Evolutionary conservation across 73 alveolate genomes (phyloP).

Genomic region (Paramecium primaurelia): DNA sequence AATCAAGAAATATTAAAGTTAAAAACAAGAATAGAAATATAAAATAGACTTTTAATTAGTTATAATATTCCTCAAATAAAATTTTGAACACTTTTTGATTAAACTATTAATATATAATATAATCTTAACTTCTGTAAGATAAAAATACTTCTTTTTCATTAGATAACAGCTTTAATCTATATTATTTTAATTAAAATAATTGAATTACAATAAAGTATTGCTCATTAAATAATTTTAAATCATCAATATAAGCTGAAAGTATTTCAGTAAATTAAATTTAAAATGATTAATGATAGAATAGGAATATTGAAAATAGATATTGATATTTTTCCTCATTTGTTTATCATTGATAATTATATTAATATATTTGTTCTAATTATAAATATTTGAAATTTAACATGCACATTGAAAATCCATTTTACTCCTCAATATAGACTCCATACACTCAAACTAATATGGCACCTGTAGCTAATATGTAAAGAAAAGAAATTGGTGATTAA

Average conservation of each 20-base stretch:
- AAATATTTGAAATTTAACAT: neutral
- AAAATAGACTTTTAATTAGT: neutral
- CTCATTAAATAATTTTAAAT: no score
- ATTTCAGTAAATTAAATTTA: neutral
- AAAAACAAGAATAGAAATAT: neutral
- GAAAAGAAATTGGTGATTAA: slow-evolving; percentile 93
- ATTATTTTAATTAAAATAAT: neutral
- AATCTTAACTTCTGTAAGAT: neutral
- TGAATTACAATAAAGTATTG: no score
- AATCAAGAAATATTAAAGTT: neutral
- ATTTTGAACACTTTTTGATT: neutral
- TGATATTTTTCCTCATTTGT: neutral
- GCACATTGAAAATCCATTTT: neutral
- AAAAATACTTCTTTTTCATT: neutral
- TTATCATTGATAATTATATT: neutral
- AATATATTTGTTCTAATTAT: neutral
- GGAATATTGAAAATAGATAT: neutral
- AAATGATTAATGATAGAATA: neutral
- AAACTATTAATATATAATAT: neutral
- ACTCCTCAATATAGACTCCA: neutral
- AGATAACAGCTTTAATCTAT: neutral
- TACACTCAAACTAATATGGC: neutral
- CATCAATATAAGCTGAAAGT: no score
- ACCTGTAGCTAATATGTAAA: slow-evolving; percentile 30
- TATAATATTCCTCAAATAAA: neutral